These are phyloP conservation scores for Mycotypha africana DNA, from an alignment of 371 early-diverging fungal genomes.

Conservation along the genomic window DNA sequence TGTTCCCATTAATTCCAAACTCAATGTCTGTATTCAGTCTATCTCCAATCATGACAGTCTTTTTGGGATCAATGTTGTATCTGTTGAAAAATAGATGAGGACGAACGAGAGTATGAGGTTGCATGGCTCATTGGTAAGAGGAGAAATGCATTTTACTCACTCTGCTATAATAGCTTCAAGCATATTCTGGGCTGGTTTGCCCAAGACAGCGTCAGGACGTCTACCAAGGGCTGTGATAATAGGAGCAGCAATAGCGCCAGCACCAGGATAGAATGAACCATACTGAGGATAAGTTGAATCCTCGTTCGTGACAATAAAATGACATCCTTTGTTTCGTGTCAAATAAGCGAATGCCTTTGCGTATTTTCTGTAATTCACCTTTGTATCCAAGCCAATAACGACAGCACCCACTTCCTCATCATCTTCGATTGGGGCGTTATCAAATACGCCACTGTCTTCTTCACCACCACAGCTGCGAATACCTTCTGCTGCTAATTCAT, in stretches of 20 bases:
- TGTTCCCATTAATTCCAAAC: constrained; percentile 86
- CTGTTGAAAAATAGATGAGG: constrained; percentile 28
- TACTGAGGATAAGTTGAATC: constrained; percentile 88
- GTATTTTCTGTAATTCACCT: constrained; percentile 86
- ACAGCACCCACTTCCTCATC: constrained; percentile 78
- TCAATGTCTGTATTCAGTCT: constrained; percentile 93
- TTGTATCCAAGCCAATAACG: constrained; percentile 80
- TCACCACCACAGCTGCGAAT: constrained; percentile 55
- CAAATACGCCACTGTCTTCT: constrained; percentile 31
- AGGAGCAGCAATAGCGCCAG: constrained; percentile 79
- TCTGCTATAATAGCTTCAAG: constrained; percentile 80
- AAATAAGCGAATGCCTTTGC: constrained; percentile 89
- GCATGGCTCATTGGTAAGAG: too few species aligned
- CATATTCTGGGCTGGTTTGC: constrained; percentile 93
- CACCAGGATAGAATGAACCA: constrained; percentile 74
- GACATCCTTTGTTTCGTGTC: constrained; percentile 57
- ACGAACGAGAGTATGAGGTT: too few species aligned
- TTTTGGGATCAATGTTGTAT: constrained; percentile 68
- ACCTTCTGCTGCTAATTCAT: constrained; percentile 79
- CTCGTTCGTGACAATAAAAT: constrained; percentile 91
- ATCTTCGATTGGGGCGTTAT: constrained; percentile 30
- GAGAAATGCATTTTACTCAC: too few species aligned
- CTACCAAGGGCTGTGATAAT: constrained; percentile 67
- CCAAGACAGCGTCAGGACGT: constrained; percentile 76
- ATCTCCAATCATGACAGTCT: constrained; percentile 97